phyloP scores from a whole-genome alignment of 2,329 filamentous ascomycete genomes.

The Aspergillaceae sp. region DNA sequence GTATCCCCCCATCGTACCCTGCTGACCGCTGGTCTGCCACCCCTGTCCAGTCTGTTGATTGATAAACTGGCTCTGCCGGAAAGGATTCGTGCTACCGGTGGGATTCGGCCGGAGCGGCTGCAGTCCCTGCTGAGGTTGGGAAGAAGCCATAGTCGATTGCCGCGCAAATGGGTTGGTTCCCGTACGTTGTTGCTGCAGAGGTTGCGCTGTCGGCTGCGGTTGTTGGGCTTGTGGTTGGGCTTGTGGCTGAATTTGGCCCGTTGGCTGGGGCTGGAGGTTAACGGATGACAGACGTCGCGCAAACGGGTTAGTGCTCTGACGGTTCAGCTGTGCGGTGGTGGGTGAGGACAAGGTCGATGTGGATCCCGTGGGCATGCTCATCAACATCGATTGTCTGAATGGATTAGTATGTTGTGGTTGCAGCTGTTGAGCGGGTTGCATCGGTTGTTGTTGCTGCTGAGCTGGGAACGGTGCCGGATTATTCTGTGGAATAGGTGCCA shows the following conservation, averaged over 20 bases:
- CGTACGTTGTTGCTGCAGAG: slow-evolving; percentile 47
- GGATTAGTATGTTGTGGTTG: slow-evolving; percentile 67
- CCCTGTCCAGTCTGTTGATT: slow-evolving; percentile 81
- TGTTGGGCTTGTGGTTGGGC: slow-evolving; percentile 8
- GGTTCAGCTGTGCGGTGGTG: slow-evolving; percentile 37
- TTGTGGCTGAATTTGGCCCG: slow-evolving; percentile 16
- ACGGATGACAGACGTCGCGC: slow-evolving; percentile 50
- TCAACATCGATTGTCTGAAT: slow-evolving; percentile 83
- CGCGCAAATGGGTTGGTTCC: slow-evolving; percentile 66
- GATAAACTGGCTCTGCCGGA: slow-evolving; percentile 82
- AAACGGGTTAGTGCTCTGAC: slow-evolving; percentile 79
- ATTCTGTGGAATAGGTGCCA: slow-evolving; percentile 43
- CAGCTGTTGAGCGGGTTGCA: slow-evolving; percentile 25
- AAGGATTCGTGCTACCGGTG: slow-evolving; percentile 88
- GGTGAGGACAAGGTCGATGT: slow-evolving; percentile 25
- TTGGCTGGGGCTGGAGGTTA: slow-evolving; percentile 21
- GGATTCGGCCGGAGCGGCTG: slow-evolving; percentile 58
- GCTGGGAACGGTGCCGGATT: slow-evolving; percentile 39
- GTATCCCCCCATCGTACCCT: slow-evolving; percentile 66
- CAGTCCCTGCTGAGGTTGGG: slow-evolving; percentile 25
- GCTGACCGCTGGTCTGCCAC: slow-evolving; percentile 68
- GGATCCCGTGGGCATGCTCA: slow-evolving; percentile 42
- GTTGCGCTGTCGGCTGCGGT: slow-evolving; percentile 23
- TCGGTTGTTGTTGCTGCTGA: slow-evolving; percentile 35
- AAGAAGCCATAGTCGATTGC: slow-evolving; percentile 35